These are phyloP conservation scores for Delonix regia DNA, from an alignment of 306 rosid species.

Conservation along the genomic window DNA sequence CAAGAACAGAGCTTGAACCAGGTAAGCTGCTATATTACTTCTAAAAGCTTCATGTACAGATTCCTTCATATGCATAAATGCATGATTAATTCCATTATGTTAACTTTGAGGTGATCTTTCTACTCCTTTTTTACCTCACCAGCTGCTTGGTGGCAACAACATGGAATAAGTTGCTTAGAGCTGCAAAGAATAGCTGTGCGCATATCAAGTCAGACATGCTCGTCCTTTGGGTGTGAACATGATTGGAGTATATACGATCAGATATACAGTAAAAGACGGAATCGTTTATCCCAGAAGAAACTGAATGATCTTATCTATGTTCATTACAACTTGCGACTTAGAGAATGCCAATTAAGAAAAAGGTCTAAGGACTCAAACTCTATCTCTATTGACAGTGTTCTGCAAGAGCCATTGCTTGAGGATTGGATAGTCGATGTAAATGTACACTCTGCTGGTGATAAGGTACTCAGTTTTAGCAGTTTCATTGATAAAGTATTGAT, in stretches of 20 bases:
- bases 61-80: slow-evolving; percentile 10
- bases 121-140: slow-evolving; percentile 30
- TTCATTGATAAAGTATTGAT: slow-evolving; percentile 5
- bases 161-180: slow-evolving; percentile 94
- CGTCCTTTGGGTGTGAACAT: slow-evolving; percentile 76
- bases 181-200: slow-evolving; percentile 90
- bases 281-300: slow-evolving; percentile 74
- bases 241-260: slow-evolving; percentile 80
- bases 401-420: slow-evolving; percentile 58
- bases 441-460: slow-evolving; percentile 56
- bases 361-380: slow-evolving; percentile 55
- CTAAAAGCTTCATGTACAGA: slow-evolving; percentile 11
- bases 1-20: slow-evolving; percentile 95
- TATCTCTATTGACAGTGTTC: slow-evolving; percentile 55
- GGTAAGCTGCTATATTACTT: slow-evolving; percentile 48
- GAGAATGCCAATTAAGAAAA: slow-evolving; percentile 81
- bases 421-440: slow-evolving; percentile 79
- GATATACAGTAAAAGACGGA: slow-evolving; percentile 57
- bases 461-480: slow-evolving; percentile 52
- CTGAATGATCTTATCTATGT: slow-evolving; percentile 70
- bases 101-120: slow-evolving; percentile 23
- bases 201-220: slow-evolving; percentile 92
- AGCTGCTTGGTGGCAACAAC: slow-evolving; percentile 99
- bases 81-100: slow-evolving; percentile 12
- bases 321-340: slow-evolving; percentile 86